Evolutionary conservation across 345 rosid genomes (phyloP), one percentile per base, ranked within the genome.

Genomic region (Salix purpurea): DNA sequence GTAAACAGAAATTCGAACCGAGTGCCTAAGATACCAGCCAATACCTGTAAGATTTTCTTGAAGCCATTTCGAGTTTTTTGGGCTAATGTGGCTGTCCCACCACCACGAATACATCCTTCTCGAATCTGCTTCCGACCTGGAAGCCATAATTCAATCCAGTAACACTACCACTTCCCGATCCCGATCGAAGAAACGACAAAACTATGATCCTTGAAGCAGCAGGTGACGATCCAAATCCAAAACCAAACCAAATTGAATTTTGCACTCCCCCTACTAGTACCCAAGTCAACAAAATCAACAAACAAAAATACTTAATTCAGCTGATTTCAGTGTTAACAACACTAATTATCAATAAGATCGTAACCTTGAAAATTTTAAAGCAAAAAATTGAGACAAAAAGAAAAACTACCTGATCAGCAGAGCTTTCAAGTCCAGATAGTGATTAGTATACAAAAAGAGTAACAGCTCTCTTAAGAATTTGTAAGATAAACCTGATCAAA

Each of bases 61-160:
- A 68, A 96, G 98, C 99, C 99, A 96, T 89, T 90, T 96, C 7
- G 99, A 96, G 83, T 92, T 93, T 83, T 92, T 96, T 15, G 98
- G 99, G 86, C 89, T 89, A 40, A 87, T 89, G 83, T 96, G 98
- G 89, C 99, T 93, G 83, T 92, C 92, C 99, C 99, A 96, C 99
- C 99, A 96, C 99, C 99, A 96, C 39, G 99, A 93, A 72, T 93
- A 93, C 84, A 72, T 89, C 70, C 90, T 86, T 79, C 84, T 91
- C 19, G 88, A 79, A 83, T 88, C 90, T 1, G 85, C 85, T 7
- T 76, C 77, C 32, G 73, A 78, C 23, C 74, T 61, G 36, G 87
- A 73, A 13, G 87, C 88, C 98, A 96, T 93, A 50, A 74, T 83
- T 76, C 70, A 72, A 81, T 76, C 78, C 70, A 72, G 76, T 23